Base-by-base conservation (phyloP, 1,284 basidiomycete genomes). In the Heliocybe sulcata region DNA sequence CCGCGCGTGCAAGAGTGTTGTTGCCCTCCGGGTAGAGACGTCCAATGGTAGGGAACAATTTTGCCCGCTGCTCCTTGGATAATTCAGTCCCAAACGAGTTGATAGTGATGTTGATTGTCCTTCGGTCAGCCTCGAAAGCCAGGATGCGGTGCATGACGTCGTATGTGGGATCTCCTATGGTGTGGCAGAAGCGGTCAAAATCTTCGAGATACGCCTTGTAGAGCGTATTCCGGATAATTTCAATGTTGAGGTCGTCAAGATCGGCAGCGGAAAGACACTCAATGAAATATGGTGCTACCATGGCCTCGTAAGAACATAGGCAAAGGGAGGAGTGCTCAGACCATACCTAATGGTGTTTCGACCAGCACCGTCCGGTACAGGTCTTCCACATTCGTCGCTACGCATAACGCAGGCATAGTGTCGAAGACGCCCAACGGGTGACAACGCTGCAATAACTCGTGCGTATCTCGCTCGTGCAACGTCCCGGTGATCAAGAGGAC, bases 141-240 rank as follows among this genome's bases (percentile, higher is more conserved):
- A 99, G 85, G 61, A 98, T 91, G 42, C 78, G 80, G 57, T 85
- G 80, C 95, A 98, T 98, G 60, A 93, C 84, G 52, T 95, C 92
- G 19, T 82, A 79, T 1, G 95, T 98, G 1, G 94, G 90, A 9
- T 84, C 81, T 27, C 92, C 90, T 20, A 99, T 75, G 2, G 85
- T 82, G 54, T 80, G 72, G 67, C 87, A 90, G 73, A 92, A 99
- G 58, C 78, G 70, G 75, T 95, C 83, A 70, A 99, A 99, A 72
- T 99, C 97, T 71, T 98, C 96, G 56, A 99, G 87, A 73, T 99
- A 99, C 14, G 95, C 90, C 72, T 98, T 98, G 83, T 99, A 99
- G 49, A 99, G 89, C n/a, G 96, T 95, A 75, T 99, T 99, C 50
- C 97, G 92, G 71, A 99, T 96, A 72, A 99, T 98, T 76, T 99